Evolutionary conservation across 192 early-diverging fungal genomes (phyloP).

Genomic region (Chytriomyces sp.): DNA sequence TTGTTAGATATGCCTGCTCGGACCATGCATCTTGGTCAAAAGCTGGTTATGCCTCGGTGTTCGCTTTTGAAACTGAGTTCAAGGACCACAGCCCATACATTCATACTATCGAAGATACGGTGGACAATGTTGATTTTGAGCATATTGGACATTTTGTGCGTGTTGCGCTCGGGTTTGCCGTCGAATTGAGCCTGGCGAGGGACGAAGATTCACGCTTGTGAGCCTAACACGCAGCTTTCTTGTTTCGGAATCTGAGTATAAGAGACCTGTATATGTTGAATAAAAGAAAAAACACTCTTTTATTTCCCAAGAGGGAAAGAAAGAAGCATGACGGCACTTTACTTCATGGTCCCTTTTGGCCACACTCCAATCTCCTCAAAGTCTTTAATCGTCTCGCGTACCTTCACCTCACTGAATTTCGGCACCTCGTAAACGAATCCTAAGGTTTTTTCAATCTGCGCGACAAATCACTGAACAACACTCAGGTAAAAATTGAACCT

Average conservation of each 20-base stretch:
- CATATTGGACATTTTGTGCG: conserved; percentile 90
- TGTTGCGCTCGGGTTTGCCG: conserved; percentile 80
- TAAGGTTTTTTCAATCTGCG: conserved; percentile 67
- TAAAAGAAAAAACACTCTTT: no score
- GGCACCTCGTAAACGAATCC: conserved; percentile 74
- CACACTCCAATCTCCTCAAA: conserved; percentile 82
- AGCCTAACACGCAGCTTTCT: no score
- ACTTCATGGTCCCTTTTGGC: conserved; percentile 63
- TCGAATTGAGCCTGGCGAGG: conserved; percentile 57
- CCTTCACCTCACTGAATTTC: conserved; percentile 63
- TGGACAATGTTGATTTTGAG: conserved; percentile 74
- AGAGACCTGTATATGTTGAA: no score
- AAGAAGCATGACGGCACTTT: no score
- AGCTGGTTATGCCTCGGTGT: conserved; percentile 80
- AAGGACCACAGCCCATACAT: conserved; percentile 55
- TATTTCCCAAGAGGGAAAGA: no score
- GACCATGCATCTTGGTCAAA: conserved; percentile 92
- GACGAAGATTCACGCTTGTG: no score
- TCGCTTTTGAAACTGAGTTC: conserved; percentile 61
- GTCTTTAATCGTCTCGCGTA: conserved; percentile 76
- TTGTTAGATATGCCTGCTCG: conserved; percentile 56
- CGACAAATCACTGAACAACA: background rate
- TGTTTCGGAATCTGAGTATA: no score
- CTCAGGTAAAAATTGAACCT: background rate
- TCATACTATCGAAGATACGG: conserved; percentile 75